Evolutionary conservation across 2,329 filamentous ascomycete genomes (phyloP).

Genomic region (Bimuria novae-zelandiae): DNA sequence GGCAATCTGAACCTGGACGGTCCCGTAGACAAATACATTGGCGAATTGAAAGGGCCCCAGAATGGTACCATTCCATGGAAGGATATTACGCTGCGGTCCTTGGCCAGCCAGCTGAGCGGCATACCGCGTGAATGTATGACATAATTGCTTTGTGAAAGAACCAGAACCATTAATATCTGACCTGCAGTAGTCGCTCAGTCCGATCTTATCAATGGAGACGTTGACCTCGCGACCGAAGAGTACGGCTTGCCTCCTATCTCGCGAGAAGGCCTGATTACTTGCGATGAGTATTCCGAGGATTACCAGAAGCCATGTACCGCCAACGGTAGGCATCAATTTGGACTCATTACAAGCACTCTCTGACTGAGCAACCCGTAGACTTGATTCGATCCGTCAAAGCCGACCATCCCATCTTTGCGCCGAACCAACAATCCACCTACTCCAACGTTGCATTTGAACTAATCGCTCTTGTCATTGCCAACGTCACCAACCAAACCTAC

Average conservation of each 20-base stretch:
- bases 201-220: conserved; percentile 31
- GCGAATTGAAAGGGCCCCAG: conserved; percentile 34
- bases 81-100: conserved; percentile 48
- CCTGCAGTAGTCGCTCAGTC: conserved; percentile 32
- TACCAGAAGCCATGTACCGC: conserved; percentile 36
- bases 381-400: conserved; percentile 38
- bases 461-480: conserved; percentile 48
- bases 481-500: conserved; percentile 44
- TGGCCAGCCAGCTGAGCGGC: conserved; percentile 51
- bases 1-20: conserved; percentile 44
- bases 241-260: conserved; percentile 44
- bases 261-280: conserved; percentile 35
- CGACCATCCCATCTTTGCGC: conserved; percentile 46
- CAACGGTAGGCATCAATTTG: conserved; percentile 17
- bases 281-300: conserved; percentile 41
- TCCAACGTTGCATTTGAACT: conserved; percentile 49
- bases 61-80: conserved; percentile 45
- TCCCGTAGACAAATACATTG: conserved; percentile 39
- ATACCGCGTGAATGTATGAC: conserved; percentile 47
- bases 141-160: neutral
- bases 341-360: neutral
- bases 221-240: conserved; percentile 15
- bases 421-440: conserved; percentile 50
- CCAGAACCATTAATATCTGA: neutral
- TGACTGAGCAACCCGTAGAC: conserved; percentile 27